Evolutionary conservation across 228 moss, liverwort and hornwort genomes (phyloP), one percentile per base, ranked within the genome.

Genomic region (Sphagnum fallax): DNA sequence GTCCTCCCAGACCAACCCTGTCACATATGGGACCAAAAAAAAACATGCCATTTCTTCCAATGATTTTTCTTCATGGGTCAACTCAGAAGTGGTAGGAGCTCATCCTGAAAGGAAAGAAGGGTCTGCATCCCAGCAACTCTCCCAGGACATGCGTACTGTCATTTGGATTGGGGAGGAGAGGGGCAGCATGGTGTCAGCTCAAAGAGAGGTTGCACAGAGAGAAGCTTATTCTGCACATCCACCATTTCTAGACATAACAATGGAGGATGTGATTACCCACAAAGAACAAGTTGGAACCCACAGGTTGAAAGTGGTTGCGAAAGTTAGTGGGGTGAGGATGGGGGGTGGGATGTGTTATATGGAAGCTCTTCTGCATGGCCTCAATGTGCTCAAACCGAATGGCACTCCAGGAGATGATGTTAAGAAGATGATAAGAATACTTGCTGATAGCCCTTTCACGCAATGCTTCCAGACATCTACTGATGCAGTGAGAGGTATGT

Each of bases 131-230:
- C 32, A 65, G 62, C 76, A 80, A 68, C 73, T 69, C 51, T 73
- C 75, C 53, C 82, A 88, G 13, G 80, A 80, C 66, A 90, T 98
- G 97, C 91, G 91, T 71, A 88, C 81, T 58, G 87, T 98, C 48
- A 87, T 98, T 67, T 98, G 97, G 97, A 93, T 98, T 53, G 97
- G 97, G 64, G 88, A 82, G 66, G 91, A 98, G 73, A 83, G 88
- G 71, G 97, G 97, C 50, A 91, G 91, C 78, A 98, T 91, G 91
- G 88, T 82, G 16, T 90, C 87, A 66, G 77, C 76, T 75, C 81
- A 75, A 67, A 79, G 77, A 47, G 60, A 72, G 65, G 80, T 76
- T 52, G 82, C 69, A 51, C 74, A 72, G 55, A 73, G 73, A 78
- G 64, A 62, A 48, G 65, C 77, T 6, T 67, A 73, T 71, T 11